Evolutionary conservation across 129 eudicot species (phyloP).

Genomic region (Solidago caesia): DNA sequence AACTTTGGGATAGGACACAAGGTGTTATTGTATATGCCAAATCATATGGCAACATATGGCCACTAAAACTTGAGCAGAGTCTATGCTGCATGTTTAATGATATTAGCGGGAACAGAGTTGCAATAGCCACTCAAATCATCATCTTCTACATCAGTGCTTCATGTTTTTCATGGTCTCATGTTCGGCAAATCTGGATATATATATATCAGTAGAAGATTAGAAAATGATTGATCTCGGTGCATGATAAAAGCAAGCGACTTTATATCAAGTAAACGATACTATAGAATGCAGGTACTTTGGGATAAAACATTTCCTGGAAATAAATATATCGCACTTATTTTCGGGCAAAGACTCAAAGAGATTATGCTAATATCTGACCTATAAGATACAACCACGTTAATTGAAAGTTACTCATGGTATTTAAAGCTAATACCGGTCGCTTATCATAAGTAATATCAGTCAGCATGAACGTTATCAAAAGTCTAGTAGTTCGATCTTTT

Average conservation of each 20-base stretch:
- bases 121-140: constrained; percentile 21
- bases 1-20: neutral
- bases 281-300: neutral
- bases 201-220: constrained; percentile 24
- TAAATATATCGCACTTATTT: neutral
- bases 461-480: neutral
- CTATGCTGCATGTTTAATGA: constrained; percentile 30
- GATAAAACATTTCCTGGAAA: neutral
- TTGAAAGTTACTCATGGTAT: too few relatives aligned
- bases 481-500: neutral
- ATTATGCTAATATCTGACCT: neutral
- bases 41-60: constrained; percentile 32
- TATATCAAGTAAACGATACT: constrained; percentile 14
- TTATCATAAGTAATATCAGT: neutral
- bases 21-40: constrained; percentile 18
- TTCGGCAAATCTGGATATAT: constrained; percentile 29
- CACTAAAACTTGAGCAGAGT: constrained; percentile 27
- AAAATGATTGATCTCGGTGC: neutral
- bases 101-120: constrained; percentile 13
- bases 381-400: neutral
- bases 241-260: neutral
- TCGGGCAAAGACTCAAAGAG: neutral
- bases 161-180: constrained; percentile 17
- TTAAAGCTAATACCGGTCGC: too few relatives aligned
- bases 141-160: constrained; percentile 30